These are phyloP conservation scores for Komagataella ulmi DNA, from an alignment of 805 yeast genomes.

Conservation along the genomic window DNA sequence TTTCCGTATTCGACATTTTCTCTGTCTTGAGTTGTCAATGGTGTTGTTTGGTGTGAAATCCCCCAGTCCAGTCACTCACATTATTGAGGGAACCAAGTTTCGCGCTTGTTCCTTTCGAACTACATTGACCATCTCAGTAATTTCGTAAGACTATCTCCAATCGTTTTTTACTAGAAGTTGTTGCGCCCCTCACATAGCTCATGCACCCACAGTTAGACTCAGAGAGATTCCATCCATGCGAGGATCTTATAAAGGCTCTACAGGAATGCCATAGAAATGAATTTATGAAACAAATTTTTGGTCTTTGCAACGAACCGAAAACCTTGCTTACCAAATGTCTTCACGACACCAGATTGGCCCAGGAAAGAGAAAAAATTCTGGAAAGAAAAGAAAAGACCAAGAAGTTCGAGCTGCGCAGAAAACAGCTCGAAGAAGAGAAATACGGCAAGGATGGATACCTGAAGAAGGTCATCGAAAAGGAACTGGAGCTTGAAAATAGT, in stretches of 20 bases:
- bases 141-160: background rate
- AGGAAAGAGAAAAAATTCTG: conserved; percentile 40
- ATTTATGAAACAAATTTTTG: conserved; percentile 57
- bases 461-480: conserved; percentile 48
- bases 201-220: conserved; percentile 33
- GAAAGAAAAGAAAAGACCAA: conserved; percentile 44
- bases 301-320: conserved; percentile 75
- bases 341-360: conserved; percentile 58
- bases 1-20: conserved; percentile 7
- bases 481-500: conserved; percentile 18
- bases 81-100: background rate
- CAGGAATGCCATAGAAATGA: conserved; percentile 77
- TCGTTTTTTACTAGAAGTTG: background rate
- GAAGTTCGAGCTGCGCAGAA: conserved; percentile 41
- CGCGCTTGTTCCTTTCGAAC: background rate
- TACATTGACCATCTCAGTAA: background rate
- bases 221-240: conserved; percentile 42
- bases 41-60: background rate
- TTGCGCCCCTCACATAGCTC: background rate
- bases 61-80: background rate
- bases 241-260: conserved; percentile 70
- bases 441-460: conserved; percentile 67
- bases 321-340: conserved; percentile 70
- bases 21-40: background rate
- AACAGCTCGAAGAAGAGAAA: conserved; percentile 58